Evolutionary conservation across 192 early-diverging fungal species (phyloP).

Genomic region (Backusella tarrabulga): DNA sequence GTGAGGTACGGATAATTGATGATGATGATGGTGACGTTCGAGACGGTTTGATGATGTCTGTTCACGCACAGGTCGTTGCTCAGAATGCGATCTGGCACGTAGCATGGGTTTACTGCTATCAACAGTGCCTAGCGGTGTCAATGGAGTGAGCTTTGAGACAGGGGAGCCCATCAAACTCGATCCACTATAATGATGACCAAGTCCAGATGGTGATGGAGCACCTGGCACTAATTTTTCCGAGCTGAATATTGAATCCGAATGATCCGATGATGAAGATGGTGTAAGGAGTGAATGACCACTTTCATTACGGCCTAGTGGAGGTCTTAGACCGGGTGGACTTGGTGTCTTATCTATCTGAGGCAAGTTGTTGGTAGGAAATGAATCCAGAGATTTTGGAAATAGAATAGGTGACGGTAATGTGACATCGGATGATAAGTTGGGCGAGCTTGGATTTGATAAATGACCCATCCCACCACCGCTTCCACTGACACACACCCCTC

Average conservation of each 20-base stretch:
- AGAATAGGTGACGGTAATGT: background rate
- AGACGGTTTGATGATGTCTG: background rate
- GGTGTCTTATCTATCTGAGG: background rate
- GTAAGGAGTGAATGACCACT: background rate
- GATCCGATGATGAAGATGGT: slow-evolving; percentile 3
- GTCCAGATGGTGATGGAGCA: background rate
- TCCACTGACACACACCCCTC: too few relatives aligned
- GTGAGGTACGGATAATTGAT: background rate
- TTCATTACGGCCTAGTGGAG: background rate
- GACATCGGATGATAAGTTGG: background rate
- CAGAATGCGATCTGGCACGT: slow-evolving; percentile 24
- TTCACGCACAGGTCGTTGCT: slow-evolving; percentile 13
- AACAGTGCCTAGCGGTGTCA: background rate
- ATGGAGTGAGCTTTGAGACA: slow-evolving; percentile 11
- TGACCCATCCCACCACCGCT: background rate
- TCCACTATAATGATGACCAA: background rate
- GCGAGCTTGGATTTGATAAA: background rate
- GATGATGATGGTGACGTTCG: slow-evolving; percentile 1
- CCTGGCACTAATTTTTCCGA: slow-evolving; percentile 16
- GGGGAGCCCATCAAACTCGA: background rate
- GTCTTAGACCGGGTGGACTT: background rate
- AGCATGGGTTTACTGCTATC: slow-evolving; percentile 16
- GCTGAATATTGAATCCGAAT: background rate
- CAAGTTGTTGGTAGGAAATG: background rate
- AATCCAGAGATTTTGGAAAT: background rate